A percentile compares a stretch with the other conserved stretches of the same genome.
Evolutionary conservation across 2,329 filamentous ascomycete species (phyloP).

Genomic region (Sarocladium brachiariae): DNA sequence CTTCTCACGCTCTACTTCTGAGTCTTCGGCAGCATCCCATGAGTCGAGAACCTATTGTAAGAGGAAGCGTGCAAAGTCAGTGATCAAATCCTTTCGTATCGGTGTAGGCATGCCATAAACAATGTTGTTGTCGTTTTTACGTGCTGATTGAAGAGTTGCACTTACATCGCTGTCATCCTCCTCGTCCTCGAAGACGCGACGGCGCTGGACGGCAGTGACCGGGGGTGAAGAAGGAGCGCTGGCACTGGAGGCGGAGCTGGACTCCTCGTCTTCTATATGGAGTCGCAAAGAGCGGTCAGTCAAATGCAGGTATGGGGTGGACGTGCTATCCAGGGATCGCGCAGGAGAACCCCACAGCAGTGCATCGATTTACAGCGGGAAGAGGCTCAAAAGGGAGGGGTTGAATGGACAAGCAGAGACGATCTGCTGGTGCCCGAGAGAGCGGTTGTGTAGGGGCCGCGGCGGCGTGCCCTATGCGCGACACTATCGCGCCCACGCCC

Average conservation of each 20-base stretch:
- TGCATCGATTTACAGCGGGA: constrained; percentile 9
- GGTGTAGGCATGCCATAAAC: background rate
- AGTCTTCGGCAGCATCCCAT: constrained; percentile 96
- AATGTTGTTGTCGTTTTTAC: background rate
- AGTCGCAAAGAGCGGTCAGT: constrained; percentile 16
- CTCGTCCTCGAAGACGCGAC: constrained; percentile 79
- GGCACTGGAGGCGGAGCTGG: constrained; percentile 26
- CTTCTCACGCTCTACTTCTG: constrained; percentile 94
- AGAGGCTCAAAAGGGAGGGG: background rate
- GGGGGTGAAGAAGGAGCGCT: constrained; percentile 30
- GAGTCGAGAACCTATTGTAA: constrained; percentile 73
- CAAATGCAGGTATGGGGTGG: constrained; percentile 8
- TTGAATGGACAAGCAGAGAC: constrained; percentile 3
- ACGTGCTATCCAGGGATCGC: constrained; percentile 10
- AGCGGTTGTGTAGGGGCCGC: background rate
- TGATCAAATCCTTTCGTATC: background rate
- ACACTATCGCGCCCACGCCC: constrained; percentile 9
- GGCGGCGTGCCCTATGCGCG: constrained; percentile 8
- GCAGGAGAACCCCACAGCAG: constrained; percentile 11
- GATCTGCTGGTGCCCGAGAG: constrained; percentile 6
- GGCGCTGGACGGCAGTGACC: constrained; percentile 26
- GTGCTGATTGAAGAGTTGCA: constrained; percentile 13
- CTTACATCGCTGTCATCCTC: constrained; percentile 76
- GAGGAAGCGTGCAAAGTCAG: constrained; percentile 1
- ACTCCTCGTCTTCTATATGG: constrained; percentile 31